Evolutionary conservation across 495 filamentous ascomycete species (phyloP).

Genomic region (Penicillium egyptiacum): DNA sequence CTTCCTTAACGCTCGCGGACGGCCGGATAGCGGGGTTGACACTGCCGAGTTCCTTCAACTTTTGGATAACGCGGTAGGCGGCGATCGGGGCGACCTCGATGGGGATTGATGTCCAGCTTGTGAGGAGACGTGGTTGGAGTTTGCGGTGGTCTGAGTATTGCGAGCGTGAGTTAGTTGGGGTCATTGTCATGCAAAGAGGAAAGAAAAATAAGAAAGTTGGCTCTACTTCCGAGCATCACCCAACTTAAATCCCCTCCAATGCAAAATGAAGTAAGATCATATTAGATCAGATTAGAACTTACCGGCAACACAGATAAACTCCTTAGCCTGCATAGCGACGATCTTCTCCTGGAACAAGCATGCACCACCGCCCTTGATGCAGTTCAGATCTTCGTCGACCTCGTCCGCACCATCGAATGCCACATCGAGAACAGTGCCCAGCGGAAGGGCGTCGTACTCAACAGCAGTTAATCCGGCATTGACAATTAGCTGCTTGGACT

Average conservation of each 20-base stretch:
- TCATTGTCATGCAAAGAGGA: neutral
- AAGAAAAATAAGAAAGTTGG: neutral
- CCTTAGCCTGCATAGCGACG: slow-evolving; percentile 78
- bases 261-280: slow-evolving; percentile 1
- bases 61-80: slow-evolving; percentile 65
- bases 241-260: neutral
- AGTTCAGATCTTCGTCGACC: slow-evolving; percentile 91
- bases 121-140: slow-evolving; percentile 72
- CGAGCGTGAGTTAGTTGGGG: slow-evolving; percentile 7
- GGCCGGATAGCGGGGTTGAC: slow-evolving; percentile 65
- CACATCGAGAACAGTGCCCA: slow-evolving; percentile 66
- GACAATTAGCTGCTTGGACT: slow-evolving; percentile 79
- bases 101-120: slow-evolving; percentile 78
- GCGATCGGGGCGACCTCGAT: slow-evolving; percentile 90
- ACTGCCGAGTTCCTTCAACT: slow-evolving; percentile 69
- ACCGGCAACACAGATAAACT: slow-evolving; percentile 94
- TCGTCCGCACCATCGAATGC: slow-evolving; percentile 96
- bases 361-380: slow-evolving; percentile 95
- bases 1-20: slow-evolving; percentile 67
- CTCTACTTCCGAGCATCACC: neutral
- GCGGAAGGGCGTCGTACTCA: slow-evolving; percentile 69
- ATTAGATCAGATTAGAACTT: slow-evolving; percentile 18
- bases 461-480: slow-evolving; percentile 72
- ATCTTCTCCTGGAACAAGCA: slow-evolving; percentile 98
- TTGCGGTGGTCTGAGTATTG: slow-evolving; percentile 73